phyloP scores from a whole-genome alignment of 73 alveolate species.

The Stentor roeselii region DNA sequence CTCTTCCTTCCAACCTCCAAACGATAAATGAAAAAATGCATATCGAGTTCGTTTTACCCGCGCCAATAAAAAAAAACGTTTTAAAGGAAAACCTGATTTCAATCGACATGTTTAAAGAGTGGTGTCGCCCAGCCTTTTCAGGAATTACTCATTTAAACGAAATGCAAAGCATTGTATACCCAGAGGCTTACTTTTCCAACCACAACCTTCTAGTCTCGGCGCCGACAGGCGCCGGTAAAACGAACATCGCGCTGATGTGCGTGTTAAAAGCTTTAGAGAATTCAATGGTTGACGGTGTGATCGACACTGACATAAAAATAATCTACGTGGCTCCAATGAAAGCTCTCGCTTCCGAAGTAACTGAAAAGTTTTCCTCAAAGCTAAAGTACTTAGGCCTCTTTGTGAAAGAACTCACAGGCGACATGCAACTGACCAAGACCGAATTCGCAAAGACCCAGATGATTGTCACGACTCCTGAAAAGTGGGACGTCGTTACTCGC shows the following conservation, averaged over 20 bases:
- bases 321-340: slow-evolving; percentile 97
- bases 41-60: slow-evolving; percentile 37
- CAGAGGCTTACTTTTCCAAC: slow-evolving; percentile 80
- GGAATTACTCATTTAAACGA: slow-evolving; percentile 80
- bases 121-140: slow-evolving; percentile 79
- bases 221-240: slow-evolving; percentile 99
- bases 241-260: slow-evolving; percentile 93
- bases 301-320: slow-evolving; percentile 78
- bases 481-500: slow-evolving; percentile 99
- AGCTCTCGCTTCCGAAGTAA: slow-evolving; percentile 97
- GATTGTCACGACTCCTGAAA: slow-evolving; percentile 99
- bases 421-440: slow-evolving; percentile 89
- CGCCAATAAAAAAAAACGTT: slow-evolving; percentile 23
- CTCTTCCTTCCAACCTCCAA: slow-evolving; percentile 28
- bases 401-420: slow-evolving; percentile 99
- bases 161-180: slow-evolving; percentile 87
- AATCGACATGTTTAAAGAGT: slow-evolving; percentile 63
- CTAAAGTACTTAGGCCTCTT: slow-evolving; percentile 87
- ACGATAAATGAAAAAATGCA: slow-evolving; percentile 40
- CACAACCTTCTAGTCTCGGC: slow-evolving; percentile 92
- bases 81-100: slow-evolving; percentile 35
- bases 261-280: slow-evolving; percentile 82
- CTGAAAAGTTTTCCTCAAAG: slow-evolving; percentile 77
- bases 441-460: slow-evolving; percentile 96
- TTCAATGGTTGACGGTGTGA: slow-evolving; percentile 64